Evolutionary conservation across 805 yeast genomes (phyloP).

Genomic region (Saitoella complicata): DNA sequence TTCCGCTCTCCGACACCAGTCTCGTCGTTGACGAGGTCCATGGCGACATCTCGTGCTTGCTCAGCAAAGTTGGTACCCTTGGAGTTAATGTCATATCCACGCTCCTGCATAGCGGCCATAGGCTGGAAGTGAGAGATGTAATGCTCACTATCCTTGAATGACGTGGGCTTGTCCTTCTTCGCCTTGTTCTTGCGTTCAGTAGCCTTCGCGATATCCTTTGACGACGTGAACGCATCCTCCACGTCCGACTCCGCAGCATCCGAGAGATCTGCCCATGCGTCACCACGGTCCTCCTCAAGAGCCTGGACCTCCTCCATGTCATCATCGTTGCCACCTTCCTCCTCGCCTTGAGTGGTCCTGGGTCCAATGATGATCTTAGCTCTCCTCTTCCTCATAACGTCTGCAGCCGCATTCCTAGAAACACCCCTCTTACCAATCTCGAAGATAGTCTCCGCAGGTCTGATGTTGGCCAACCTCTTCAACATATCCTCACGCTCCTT

Average conservation of each 20-base stretch:
- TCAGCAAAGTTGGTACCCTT: constrained; percentile 48
- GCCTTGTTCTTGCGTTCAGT: not conserved
- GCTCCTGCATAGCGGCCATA: constrained; percentile 58
- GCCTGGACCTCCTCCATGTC: constrained; percentile 11
- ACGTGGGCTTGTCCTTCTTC: constrained; percentile 26
- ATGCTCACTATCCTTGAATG: constrained; percentile 60
- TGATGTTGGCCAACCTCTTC: constrained; percentile 51
- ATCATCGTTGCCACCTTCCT: constrained; percentile 19
- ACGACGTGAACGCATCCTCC: too few species aligned
- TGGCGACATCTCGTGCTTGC: constrained; percentile 72
- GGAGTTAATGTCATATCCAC: constrained; percentile 32
- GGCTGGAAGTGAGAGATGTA: constrained; percentile 87
- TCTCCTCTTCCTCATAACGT: constrained; percentile 75
- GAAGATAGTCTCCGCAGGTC: constrained; percentile 77
- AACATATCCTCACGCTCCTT: constrained; percentile 53
- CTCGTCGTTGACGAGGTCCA: constrained; percentile 68
- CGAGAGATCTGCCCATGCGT: too few species aligned
- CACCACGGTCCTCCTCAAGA: constrained; percentile 14
- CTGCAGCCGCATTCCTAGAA: constrained; percentile 52
- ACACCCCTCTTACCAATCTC: constrained; percentile 45
- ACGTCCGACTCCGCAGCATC: too few species aligned
- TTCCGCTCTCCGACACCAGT: not conserved
- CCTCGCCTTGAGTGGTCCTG: constrained; percentile 1
- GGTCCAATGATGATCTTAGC: constrained; percentile 7
- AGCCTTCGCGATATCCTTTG: too few species aligned